These are phyloP conservation scores for Trichoderma citrinoviride DNA, from an alignment of 2,329 filamentous ascomycete genomes.

Conservation along the genomic window DNA sequence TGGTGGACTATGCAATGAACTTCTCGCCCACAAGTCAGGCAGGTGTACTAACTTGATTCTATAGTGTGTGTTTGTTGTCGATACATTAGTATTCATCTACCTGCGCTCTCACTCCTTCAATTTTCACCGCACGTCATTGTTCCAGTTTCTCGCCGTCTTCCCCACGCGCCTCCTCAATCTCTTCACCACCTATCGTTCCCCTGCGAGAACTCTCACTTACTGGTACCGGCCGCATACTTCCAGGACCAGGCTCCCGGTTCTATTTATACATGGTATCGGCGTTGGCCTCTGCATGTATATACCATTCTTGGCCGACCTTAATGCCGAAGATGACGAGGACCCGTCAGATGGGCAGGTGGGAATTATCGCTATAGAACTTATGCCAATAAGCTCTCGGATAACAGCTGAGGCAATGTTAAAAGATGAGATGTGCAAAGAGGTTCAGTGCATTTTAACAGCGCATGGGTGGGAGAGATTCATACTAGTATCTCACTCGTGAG, in stretches of 20 bases:
- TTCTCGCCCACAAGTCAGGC: background rate
- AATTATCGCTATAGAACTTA: conserved; percentile 57
- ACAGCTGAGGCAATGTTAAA: conserved; percentile 48
- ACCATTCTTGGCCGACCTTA: conserved; percentile 52
- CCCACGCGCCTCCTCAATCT: conserved; percentile 52
- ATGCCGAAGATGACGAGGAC: conserved; percentile 34
- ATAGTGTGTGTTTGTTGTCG: conserved; percentile 47
- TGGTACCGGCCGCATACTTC: conserved; percentile 62
- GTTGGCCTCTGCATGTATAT: conserved; percentile 52
- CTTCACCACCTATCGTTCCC: conserved; percentile 44
- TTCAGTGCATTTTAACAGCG: conserved; percentile 49
- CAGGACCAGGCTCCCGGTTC: conserved; percentile 51
- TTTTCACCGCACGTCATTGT: conserved; percentile 45
- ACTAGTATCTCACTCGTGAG: conserved; percentile 48
- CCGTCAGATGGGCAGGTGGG: conserved; percentile 49
- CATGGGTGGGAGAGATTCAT: conserved; percentile 54
- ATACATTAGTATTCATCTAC: conserved; percentile 36
- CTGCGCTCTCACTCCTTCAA: conserved; percentile 43
- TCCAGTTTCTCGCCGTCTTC: conserved; percentile 47
- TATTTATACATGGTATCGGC: conserved; percentile 65
- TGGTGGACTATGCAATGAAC: background rate
- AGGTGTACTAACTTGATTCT: conserved; percentile 3
- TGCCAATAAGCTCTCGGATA: conserved; percentile 58
- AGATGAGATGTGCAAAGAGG: conserved; percentile 50
- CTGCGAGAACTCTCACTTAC: conserved; percentile 51